Base-by-base conservation (phyloP, 257 asterid species). In the Gentiana dahurica region DNA sequence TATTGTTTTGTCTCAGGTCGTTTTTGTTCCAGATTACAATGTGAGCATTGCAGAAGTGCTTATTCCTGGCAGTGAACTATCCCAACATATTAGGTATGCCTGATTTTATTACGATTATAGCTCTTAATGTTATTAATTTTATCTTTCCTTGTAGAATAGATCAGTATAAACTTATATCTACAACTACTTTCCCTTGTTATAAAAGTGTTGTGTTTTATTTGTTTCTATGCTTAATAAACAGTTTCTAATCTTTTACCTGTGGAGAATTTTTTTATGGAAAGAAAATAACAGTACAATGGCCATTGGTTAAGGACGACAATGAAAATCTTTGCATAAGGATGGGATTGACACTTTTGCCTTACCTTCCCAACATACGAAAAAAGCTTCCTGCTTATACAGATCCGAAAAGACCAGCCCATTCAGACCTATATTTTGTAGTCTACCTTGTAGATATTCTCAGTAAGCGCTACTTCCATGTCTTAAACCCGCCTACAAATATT, bases 41-140 rank as follows among this genome's bases (percentile, higher is more conserved):
- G 90, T 79, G 36, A 79, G 82, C 49, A 82, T 79, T 38, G 86
- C 90, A 37, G 90, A 82, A 65, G 77, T 74, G 51, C 86, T 82
- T 39, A 82, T 82, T 54, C 86, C 90, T 64, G 86, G 84, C 12
- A 79, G 80, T 64, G 90, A 82, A 63, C 71, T 82, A 15, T 82
- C 86, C 48, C 84, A 82, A 60, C 90, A 82, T 63, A 76, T 82
- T 63, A 82, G 90, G 90, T 82, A 73, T 51, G 9, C 2, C 51
- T 51, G 61, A 4, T 10, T 24, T 32, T 11, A n/a, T 57, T 57
- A 43, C 50, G 4, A 1, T 41, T 12, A 34, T 54, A 33, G 32
- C 34, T 35, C 58, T 54, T 54, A 54, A 53, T 10, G n/a, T 35
- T 9, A 35, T 53, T 5, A 13, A 7, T 54, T 8, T 10, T 33